Evolutionary conservation across 345 rosid genomes (phyloP), one percentile per base, ranked within the genome.

Genomic region (Salix dunnii): DNA sequence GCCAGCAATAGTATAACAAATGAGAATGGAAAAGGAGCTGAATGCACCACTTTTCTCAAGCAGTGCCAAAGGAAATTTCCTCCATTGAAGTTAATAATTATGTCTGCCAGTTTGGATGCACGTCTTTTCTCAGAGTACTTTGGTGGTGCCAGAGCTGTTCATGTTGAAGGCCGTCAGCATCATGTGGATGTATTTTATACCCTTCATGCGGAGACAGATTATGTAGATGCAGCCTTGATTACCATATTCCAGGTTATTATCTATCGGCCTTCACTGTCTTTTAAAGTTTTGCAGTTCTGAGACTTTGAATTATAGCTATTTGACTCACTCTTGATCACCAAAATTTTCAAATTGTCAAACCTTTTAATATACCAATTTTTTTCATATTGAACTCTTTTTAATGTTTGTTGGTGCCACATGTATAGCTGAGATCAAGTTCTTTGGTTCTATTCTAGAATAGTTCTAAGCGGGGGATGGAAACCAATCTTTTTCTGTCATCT

Each of bases 51-150:
- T 81, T 78, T 51, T 58, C 77, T 82, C 68, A 90, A 79, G 84
- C 90, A 86, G 74, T 73, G 77, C 77, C 89, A 81, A 73, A 88
- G 89, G 55, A 85, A 86, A 66, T 48, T 85, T 8, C 81, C 89
- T 73, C 94, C 94, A 16, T 78, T 95, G 84, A 95, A 93, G 90
- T 73, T 95, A 77, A 85, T 95, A 48, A 81, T 95, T 63, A 95
- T 95, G 98, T 95, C 99, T 84, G 98, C 99, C n/a, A 95, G 98
- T 81, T 90, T 95, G 85, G 97, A 95, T 83, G 97, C 98, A 21
- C 92, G 89, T 38, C 84, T 86, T 77, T 95, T 93, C 82, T 91
- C 96, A 0, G 91, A 89, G 49, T 93, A 95, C 84, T 90, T 87
- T 70, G 93, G 90, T 78, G 89, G 92, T 83, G 99, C 99, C 61